Conservation (phyloP, 164 flowering plant genomes). For the Vitis riparia region DNA sequence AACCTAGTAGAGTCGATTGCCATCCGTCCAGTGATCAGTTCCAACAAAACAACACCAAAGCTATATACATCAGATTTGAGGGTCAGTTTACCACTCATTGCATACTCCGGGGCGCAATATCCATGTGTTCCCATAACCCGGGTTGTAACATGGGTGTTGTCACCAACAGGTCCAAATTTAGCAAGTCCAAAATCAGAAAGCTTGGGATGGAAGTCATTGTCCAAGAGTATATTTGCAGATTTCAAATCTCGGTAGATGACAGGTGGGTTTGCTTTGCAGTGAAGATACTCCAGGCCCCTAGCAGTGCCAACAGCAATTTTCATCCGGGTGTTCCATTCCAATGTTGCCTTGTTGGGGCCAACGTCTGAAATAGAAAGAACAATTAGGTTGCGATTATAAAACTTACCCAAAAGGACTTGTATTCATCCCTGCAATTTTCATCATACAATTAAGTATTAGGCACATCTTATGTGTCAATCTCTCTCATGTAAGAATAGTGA, state of each 20-base stretch:
- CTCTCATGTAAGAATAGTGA: too few species aligned
- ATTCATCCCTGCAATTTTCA: too few species aligned
- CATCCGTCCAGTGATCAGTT: conserved; percentile 70
- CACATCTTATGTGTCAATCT: too few species aligned
- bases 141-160: conserved; percentile 82
- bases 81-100: conserved; percentile 79
- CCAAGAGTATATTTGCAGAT: conserved; percentile 79
- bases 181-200: conserved; percentile 93
- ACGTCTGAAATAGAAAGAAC: conserved; percentile 25
- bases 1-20: conserved; percentile 47
- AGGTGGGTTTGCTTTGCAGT: conserved; percentile 70
- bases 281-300: conserved; percentile 76
- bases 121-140: conserved; percentile 90
- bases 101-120: conserved; percentile 90
- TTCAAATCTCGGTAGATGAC: conserved; percentile 86
- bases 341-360: conserved; percentile 33
- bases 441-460: too few species aligned
- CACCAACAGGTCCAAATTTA: conserved; percentile 84
- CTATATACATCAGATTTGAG: conserved; percentile 78
- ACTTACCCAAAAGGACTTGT: conserved; percentile 44
- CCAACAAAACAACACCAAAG: conserved; percentile 83
- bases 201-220: conserved; percentile 68
- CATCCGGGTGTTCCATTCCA: conserved; percentile 66
- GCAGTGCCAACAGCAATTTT: conserved; percentile 85
- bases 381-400: not conserved